These are phyloP conservation scores for Nothophoma quercina DNA, from an alignment of 2,329 filamentous ascomycete genomes.

Conservation along the genomic window DNA sequence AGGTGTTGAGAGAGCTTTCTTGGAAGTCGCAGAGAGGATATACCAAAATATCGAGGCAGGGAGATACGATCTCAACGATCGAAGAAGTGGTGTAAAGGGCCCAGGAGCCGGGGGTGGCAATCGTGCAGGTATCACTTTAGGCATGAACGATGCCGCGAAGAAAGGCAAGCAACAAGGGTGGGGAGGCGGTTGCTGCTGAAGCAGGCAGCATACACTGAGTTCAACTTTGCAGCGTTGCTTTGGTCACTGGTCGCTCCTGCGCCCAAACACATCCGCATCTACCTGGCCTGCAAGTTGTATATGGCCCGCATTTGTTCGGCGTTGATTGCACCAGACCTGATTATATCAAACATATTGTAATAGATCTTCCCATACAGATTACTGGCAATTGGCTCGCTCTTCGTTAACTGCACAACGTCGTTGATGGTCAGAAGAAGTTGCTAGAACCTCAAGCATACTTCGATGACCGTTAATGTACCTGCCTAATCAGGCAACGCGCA, in stretches of 20 bases:
- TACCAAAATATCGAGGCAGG: conserved; percentile 96
- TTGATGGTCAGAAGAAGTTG: neutral
- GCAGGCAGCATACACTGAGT: neutral
- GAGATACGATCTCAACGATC: conserved; percentile 91
- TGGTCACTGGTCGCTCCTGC: neutral
- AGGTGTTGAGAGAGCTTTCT: conserved; percentile 90
- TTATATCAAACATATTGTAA: conserved; percentile 1
- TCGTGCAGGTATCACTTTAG: conserved; percentile 53
- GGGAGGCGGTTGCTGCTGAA: conserved; percentile 42
- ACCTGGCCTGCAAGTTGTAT: neutral
- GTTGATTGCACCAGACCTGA: neutral
- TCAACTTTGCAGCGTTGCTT: neutral
- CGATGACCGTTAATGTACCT: conserved; percentile 8
- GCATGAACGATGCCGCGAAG: conserved; percentile 51
- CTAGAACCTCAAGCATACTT: neutral
- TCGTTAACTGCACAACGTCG: too few relatives aligned
- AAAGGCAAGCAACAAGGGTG: conserved; percentile 44
- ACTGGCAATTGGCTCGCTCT: neutral
- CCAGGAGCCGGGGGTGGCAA: conserved; percentile 58
- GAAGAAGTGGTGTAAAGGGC: conserved; percentile 87
- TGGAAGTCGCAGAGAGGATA: conserved; percentile 93
- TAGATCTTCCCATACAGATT: neutral
- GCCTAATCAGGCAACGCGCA: conserved; percentile 20
- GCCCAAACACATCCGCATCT: neutral
- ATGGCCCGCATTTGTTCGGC: neutral